Evolutionary conservation across 495 filamentous ascomycete species (phyloP), one percentile per base, ranked within the genome.

Genomic region (Mytilinidion resinicola): DNA sequence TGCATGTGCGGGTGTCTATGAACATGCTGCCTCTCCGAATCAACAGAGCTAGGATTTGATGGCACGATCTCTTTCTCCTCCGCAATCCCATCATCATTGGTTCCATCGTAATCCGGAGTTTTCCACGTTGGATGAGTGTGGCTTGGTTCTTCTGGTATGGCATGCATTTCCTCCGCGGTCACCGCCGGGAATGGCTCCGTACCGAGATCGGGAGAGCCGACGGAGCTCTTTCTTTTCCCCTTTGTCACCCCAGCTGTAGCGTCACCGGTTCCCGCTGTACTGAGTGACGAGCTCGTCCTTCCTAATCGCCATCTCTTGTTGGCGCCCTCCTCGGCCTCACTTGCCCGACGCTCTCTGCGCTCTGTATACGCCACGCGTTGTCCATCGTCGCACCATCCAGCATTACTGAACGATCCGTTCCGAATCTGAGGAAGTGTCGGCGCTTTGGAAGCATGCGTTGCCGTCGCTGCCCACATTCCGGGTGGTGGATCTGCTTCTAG

Each of bases 391-490:
- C 70, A 67, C 76, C 76, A 77, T 21, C 76, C 76, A 21, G 65
- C 42, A 6, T 20, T 19, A 10, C 64, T 66, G 60, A 74, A 77
- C 17, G 68, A 69, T 19, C 73, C 74, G 47, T 62, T 64, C 34
- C 76, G 64, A 35, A 79, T 77, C 34, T 79, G 75, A 17, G 57
- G 52, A 8, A 74, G 59, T 14, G 73, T 70, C 9, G 76, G 76
- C 42, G 76, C 74, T 61, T 73, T 72, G 1, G 72, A 61, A 17
- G 69, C 69, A 8, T 57, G 67, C 11, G 56, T 65, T 14, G 75
- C 76, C 0, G 78, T 80, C 9, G 79, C 80, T 39, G 79, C 74
- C 69, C 76, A 78, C 69, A 82, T 77, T 25, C 79, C 78, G 19
- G 72, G 69, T 8, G 78, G 81, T 9, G 76, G 74, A 38, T 68